Evolutionary conservation across 208 protist genomes (phyloP).

Genomic region (Crithidia sp.): DNA sequence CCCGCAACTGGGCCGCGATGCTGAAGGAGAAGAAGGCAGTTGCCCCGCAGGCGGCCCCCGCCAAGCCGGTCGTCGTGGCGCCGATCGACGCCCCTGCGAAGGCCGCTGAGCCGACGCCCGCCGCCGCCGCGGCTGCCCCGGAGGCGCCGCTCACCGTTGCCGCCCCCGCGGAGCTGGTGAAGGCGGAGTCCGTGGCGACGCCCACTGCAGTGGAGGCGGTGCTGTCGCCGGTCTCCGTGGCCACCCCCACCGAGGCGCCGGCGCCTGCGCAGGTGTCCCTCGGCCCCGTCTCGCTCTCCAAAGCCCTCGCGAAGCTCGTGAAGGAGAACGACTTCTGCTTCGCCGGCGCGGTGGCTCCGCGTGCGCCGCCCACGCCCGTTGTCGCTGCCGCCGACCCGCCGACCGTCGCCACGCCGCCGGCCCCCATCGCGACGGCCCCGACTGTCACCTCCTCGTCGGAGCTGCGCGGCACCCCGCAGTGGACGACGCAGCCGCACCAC

Average conservation of each 20-base stretch:
- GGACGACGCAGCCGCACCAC: background rate
- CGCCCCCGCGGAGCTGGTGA: background rate
- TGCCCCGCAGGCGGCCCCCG: background rate
- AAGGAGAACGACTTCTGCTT: constrained; percentile 28
- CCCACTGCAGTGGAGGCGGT: background rate
- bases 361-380: background rate
- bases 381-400: constrained; percentile 5
- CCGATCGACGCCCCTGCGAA: background rate
- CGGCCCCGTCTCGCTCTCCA: constrained; percentile 53
- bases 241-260: too few species aligned
- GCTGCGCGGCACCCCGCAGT: constrained; percentile 13
- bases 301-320: constrained; percentile 39
- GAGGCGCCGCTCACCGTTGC: background rate
- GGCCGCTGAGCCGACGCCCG: constrained; percentile 2
- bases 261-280: background rate
- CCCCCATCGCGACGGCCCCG: constrained; percentile 3
- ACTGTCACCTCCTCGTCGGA: constrained; percentile 31
- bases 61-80: constrained; percentile 2
- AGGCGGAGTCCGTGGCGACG: background rate
- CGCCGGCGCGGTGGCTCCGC: constrained; percentile 14
- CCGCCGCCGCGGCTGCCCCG: background rate
- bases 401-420: constrained; percentile 8
- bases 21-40: constrained; percentile 62
- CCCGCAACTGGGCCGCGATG: constrained; percentile 56
- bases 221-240: constrained; percentile 21